phyloP scores from a whole-genome alignment of 2,329 filamentous ascomycete genomes.

The Pseudogymnoascus sp. region DNA sequence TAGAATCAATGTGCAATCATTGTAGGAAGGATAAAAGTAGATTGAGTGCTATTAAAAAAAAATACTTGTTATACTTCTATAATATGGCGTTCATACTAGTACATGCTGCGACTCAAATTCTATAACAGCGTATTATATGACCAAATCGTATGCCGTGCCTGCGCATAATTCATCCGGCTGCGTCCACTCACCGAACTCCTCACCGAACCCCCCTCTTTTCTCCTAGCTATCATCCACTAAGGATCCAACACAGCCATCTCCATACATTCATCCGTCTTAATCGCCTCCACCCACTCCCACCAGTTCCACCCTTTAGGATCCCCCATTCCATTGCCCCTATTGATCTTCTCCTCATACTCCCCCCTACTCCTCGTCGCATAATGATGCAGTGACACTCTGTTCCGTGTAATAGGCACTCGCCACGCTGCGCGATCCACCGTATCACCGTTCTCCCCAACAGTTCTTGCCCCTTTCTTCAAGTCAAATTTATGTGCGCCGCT shows the following conservation, averaged over 20 bases:
- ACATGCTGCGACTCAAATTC: neutral
- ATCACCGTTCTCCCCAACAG: slow-evolving; percentile 25
- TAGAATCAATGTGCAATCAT: neutral
- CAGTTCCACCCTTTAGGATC: slow-evolving; percentile 20
- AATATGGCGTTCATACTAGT: neutral
- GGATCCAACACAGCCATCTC: slow-evolving; percentile 23
- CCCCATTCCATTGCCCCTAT: slow-evolving; percentile 23
- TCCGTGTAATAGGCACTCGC: slow-evolving; percentile 24
- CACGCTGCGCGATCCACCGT: slow-evolving; percentile 17
- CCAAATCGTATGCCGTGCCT: neutral
- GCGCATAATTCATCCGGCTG: neutral
- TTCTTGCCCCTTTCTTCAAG: slow-evolving; percentile 15
- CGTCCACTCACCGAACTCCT: neutral
- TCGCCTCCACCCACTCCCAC: slow-evolving; percentile 22
- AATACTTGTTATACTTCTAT: neutral
- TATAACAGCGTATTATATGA: neutral
- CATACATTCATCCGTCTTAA: slow-evolving; percentile 19
- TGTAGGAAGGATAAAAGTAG: neutral
- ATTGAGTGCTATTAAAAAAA: neutral
- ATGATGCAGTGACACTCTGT: slow-evolving; percentile 27
- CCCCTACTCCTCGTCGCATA: slow-evolving; percentile 28
- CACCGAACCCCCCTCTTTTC: neutral
- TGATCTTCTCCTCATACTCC: slow-evolving; percentile 27
- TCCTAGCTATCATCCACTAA: neutral
- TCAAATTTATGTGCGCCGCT: slow-evolving; percentile 23